Evolutionary conservation across 306 rosid genomes (phyloP).

Genomic region (Rosa multiflora): DNA sequence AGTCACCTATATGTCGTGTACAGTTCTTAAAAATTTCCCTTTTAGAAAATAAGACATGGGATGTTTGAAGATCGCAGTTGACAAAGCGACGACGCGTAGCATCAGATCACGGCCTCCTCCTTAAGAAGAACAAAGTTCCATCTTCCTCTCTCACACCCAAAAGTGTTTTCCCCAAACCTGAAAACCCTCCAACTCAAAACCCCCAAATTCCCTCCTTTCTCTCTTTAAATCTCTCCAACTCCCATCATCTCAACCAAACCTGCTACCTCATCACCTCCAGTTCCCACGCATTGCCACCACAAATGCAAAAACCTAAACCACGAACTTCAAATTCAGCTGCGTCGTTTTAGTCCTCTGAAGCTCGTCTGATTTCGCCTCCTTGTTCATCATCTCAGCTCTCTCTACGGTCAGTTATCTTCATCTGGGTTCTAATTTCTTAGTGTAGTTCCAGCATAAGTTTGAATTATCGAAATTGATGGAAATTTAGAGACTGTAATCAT

Average conservation of each 20-base stretch:
- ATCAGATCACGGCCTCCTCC: background rate
- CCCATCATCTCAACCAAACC: background rate
- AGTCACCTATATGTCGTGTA: too few relatives aligned
- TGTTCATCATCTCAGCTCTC: background rate
- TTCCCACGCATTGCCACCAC: background rate
- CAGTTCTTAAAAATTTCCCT: too few relatives aligned
- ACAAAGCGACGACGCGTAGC: background rate
- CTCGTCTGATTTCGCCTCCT: background rate
- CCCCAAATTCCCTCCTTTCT: constrained; percentile 10
- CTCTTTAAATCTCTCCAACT: background rate
- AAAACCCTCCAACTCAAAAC: background rate
- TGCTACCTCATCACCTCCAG: background rate
- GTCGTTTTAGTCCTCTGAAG: background rate
- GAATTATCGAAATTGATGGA: background rate
- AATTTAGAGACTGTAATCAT: background rate
- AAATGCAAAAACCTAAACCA: background rate
- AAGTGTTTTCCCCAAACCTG: constrained; percentile 12
- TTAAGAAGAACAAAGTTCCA: background rate
- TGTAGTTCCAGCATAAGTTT: background rate
- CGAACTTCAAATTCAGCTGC: background rate
- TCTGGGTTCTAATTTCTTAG: background rate
- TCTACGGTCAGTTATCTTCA: background rate
- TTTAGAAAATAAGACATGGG: too few relatives aligned
- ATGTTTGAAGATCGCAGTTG: too few relatives aligned
- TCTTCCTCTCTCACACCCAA: constrained; percentile 16